Evolutionary conservation across 257 asterid species (phyloP).

Genomic region (Fraxinus quadrangulata): DNA sequence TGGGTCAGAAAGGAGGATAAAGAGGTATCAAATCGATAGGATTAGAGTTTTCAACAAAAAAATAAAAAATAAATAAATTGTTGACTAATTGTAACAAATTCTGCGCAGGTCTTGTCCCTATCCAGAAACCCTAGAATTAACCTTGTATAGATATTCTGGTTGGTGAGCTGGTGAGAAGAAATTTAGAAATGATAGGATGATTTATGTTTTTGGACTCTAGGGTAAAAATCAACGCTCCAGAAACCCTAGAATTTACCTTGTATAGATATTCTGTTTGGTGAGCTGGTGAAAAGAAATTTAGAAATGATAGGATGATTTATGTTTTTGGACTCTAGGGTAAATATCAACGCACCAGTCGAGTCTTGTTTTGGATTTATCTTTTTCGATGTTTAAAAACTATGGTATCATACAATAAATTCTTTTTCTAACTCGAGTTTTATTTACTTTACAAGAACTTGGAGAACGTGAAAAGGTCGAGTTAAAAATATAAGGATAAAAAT

Average conservation of each 20-base stretch:
- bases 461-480: too few species aligned
- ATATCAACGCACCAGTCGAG: not conserved
- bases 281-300: not conserved
- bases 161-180: not conserved
- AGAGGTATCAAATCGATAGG: not conserved
- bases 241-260: too few species aligned
- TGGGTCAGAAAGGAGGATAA: not conserved
- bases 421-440: too few species aligned
- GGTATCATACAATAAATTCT: not conserved
- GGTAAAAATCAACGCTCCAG: not conserved
- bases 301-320: not conserved
- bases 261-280: not conserved
- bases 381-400: too few species aligned
- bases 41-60: too few species aligned
- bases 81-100: not conserved
- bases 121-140: not conserved
- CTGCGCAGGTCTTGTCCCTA: not conserved
- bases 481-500: too few species aligned
- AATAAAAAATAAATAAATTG: too few species aligned
- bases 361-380: not conserved
- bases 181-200: not conserved
- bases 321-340: not conserved
- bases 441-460: too few species aligned
- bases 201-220: not conserved
- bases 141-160: not conserved